Evolutionary conservation across 345 rosid genomes (phyloP), one percentile per base, ranked within the genome.

Genomic region (Anacardium occidentale): DNA sequence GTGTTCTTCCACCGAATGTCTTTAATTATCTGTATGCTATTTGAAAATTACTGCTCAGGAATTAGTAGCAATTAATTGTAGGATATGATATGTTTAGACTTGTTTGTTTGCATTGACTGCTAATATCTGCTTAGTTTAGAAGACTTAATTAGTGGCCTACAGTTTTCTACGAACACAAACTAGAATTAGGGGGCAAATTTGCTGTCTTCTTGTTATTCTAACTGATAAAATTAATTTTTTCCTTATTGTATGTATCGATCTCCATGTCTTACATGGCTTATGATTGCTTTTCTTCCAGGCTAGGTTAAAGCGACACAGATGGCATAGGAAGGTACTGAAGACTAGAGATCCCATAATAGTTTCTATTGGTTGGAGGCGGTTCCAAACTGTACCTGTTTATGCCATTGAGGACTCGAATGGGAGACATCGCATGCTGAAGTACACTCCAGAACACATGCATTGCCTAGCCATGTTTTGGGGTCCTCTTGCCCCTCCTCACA

Each of bases 401-500:
- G 93, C 96, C 48, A 85, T 86, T 73, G 98, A 92, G 84, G 99
- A 91, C 72, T 80, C 56, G 32, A 91, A 86, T 83, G 99, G 92
- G 80, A 85, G 97, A 81, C 89, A 88, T 81, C 91, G 96, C 74
- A 95, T 92, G 98, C 87, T 95, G 22, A 92, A 92, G 86, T 95
- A 90, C 86, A 91, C 97, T 73, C 98, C 94, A 12, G 98, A 88
- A 66, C 99, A 93, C 81, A 88, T 88, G 97, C 97, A 91, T 62
- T 95, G 98, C 74, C 94, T 93, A 76, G 96, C 94, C 79, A 91
- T 83, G 86, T 93, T 93, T 75, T 95, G 97, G 97, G 99, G 96
- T 66, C 99, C 98, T 67, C 93, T 93, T 69, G 98, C 94, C 34
- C 99, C 99, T 53, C 96, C 99, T 25, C 79, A 87, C 69, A 88